Conservation (phyloP, 139 green algal genomes). For the Volvox reticuliferus region DNA sequence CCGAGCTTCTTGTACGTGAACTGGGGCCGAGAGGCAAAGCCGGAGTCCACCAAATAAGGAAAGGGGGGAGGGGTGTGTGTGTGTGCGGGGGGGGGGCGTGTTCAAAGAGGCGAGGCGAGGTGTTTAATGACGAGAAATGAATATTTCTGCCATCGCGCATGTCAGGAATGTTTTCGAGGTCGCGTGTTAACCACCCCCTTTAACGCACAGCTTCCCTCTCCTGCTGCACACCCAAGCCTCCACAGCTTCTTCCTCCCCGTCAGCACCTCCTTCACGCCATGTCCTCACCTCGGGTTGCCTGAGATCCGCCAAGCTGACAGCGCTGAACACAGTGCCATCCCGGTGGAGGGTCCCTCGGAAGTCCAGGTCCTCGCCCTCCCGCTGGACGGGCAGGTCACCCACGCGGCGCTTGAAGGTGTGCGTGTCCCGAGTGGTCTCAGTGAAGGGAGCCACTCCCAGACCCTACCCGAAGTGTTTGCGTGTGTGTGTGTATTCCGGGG, state of each 20-base stretch:
- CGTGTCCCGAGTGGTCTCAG: slow-evolving; percentile 90
- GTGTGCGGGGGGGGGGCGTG: too few relatives aligned
- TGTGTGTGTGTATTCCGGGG: not conserved
- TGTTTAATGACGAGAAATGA: too few relatives aligned
- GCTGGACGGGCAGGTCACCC: slow-evolving; percentile 86
- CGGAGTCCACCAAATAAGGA: not conserved
- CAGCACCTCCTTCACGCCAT: not conserved
- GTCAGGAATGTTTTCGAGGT: too few relatives aligned
- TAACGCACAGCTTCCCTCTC: not conserved
- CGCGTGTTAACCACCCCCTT: too few relatives aligned
- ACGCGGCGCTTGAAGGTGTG: slow-evolving; percentile 88
- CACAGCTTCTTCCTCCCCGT: not conserved
- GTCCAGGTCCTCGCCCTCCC: slow-evolving; percentile 86
- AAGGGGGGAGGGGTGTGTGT: not conserved
- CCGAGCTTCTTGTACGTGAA: slow-evolving; percentile 90
- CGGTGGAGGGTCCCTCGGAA: slow-evolving; percentile 91
- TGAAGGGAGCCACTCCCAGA: slow-evolving; percentile 84
- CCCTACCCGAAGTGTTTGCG: slow-evolving; percentile 34
- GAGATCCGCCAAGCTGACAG: slow-evolving; percentile 72
- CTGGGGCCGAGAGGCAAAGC: slow-evolving; percentile 14
- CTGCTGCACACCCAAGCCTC: not conserved
- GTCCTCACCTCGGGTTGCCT: slow-evolving; percentile 52
- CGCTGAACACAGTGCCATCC: slow-evolving; percentile 71
- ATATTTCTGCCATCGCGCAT: too few relatives aligned
- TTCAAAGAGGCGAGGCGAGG: too few relatives aligned